Percentiles rank a stretch among this genome's conserved stretches.
phyloP scores from a whole-genome alignment of 179 eudicot species.

The Beta macrorhiza region DNA sequence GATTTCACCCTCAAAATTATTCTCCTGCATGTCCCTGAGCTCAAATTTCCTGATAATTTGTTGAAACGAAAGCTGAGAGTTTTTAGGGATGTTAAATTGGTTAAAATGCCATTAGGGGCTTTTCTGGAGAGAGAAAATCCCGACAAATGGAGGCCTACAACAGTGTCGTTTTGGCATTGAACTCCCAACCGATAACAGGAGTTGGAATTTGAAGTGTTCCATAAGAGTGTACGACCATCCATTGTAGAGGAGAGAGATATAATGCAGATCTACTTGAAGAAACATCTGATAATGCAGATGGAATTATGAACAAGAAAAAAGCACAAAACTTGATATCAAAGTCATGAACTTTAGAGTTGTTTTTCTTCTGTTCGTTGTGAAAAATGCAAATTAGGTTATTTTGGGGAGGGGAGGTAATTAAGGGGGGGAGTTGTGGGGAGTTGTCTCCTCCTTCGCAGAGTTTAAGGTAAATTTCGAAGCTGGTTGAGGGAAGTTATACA shows the following conservation, averaged over 20 bases:
- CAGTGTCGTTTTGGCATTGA: slow-evolving; percentile 41
- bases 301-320: neutral
- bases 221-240: slow-evolving; percentile 42
- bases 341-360: neutral
- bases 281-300: slow-evolving; percentile 34
- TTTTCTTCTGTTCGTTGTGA: neutral
- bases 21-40: slow-evolving; percentile 55
- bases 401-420: no score
- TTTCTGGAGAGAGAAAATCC: slow-evolving; percentile 60
- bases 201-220: slow-evolving; percentile 29
- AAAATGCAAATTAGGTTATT: neutral
- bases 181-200: slow-evolving; percentile 49
- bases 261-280: slow-evolving; percentile 37
- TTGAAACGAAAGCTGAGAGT: slow-evolving; percentile 67
- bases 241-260: slow-evolving; percentile 40
- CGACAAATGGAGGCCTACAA: slow-evolving; percentile 60
- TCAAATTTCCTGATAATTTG: slow-evolving; percentile 39
- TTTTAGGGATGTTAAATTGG: slow-evolving; percentile 43
- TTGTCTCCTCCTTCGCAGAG: no score
- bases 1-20: slow-evolving; percentile 52
- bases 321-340: neutral
- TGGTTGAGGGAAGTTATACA: no score
- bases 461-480: no score
- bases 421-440: no score
- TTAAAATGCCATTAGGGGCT: slow-evolving; percentile 48